Evolutionary conservation across 2,329 filamentous ascomycete species (phyloP), one percentile per base, ranked within the genome.

Genomic region (Penicillium sp.): DNA sequence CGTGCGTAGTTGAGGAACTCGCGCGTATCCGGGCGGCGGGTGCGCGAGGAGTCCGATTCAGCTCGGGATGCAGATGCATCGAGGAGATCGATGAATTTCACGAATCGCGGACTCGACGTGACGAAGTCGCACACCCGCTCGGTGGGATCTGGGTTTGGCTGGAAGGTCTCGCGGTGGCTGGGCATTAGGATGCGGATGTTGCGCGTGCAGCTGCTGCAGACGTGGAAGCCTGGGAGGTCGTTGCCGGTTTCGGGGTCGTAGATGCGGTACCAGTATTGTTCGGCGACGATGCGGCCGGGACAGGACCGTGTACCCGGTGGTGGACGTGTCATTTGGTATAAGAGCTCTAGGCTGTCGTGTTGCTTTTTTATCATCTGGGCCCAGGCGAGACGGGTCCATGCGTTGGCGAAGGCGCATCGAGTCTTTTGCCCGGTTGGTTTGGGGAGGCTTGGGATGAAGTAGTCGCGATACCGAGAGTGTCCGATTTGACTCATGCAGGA

Each of bases 321-420:
- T 39, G 91, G 82, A 10, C 83, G 81, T 5, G 88, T 86, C 34
- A 96, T 80, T 38, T 84, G 82, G 57, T 88, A 84, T 31, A 97
- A 80, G 5, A 95, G 76, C 13, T 84, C 82, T 40, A 94, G 76
- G 62, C 91, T 86, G 3, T 82, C 79, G 19, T 84, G 79, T 13
- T 84, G 76, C 63, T 90, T 84, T 72, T 92, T 91, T 51, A 89
- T 77, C 2, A 87, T 92, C 60, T 96, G 81, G 3, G 92, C 81
- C 85, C 89, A 96, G 0, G 92, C 92, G 39, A 96, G 85, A 29
- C 90, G 86, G 66, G 91, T 88, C 91, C 92, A 97, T 0, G 88
- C 84, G 13, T 85, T 82, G 31, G 90, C 90, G 73, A 97, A 91
- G 62, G 92, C 88, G 75, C 93, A 97, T 45, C 82, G 79, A 8